phyloP scores from a whole-genome alignment of 345 rosid species.

The Hevea brasiliensis region DNA sequence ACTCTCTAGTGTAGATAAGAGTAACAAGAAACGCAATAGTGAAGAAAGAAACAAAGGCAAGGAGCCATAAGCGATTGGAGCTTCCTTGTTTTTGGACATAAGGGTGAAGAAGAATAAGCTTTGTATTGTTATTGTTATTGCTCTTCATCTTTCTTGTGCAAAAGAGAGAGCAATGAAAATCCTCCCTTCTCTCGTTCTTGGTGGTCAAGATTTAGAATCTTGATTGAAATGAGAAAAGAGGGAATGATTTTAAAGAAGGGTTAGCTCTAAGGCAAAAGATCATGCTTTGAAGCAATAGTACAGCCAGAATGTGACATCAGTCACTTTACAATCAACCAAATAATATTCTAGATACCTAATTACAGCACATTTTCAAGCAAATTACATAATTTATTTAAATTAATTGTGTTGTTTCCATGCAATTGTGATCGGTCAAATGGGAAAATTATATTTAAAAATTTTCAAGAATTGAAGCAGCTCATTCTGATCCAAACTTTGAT shows the following conservation, averaged over 20 bases:
- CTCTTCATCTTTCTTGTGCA: constrained; percentile 53
- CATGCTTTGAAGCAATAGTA: constrained; percentile 22
- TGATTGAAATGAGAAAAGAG: constrained; percentile 32
- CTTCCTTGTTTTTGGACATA: constrained; percentile 88
- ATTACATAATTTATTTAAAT: background rate
- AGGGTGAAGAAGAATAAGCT: constrained; percentile 90
- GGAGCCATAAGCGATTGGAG: constrained; percentile 81
- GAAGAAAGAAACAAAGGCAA: constrained; percentile 76
- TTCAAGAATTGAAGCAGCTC: background rate
- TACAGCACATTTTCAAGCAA: background rate
- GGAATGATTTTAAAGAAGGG: constrained; percentile 37
- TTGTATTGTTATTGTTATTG: constrained; percentile 61
- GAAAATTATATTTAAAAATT: background rate
- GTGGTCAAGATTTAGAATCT: constrained; percentile 30
- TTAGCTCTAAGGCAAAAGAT: constrained; percentile 15
- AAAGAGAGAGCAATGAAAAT: background rate
- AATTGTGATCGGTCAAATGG: constrained; percentile 16
- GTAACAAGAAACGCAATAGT: constrained; percentile 79
- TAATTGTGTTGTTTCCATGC: constrained; percentile 15
- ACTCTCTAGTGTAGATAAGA: constrained; percentile 71
- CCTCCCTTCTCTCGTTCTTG: constrained; percentile 5
- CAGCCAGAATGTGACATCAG: constrained; percentile 41
- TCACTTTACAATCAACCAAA: constrained; percentile 25
- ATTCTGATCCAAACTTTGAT: constrained; percentile 2
- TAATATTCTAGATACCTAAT: constrained; percentile 9